These are phyloP conservation scores for Chaetomiaceae sp. DNA, from an alignment of 2,329 filamentous ascomycete genomes.

Conservation along the genomic window DNA sequence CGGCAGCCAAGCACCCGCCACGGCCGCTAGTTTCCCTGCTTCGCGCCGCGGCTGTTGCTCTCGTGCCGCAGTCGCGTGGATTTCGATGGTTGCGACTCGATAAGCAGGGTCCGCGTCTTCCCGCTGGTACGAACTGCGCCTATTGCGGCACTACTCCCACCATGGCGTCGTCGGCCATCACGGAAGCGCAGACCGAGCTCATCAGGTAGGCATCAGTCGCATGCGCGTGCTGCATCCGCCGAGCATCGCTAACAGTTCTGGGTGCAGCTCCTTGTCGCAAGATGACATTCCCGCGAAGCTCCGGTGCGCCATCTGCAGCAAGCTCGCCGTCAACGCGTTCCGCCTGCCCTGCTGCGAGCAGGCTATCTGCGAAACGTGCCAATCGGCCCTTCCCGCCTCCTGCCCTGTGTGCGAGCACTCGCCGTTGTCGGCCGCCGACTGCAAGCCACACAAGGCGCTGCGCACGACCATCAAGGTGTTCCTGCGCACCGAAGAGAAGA, in stretches of 20 bases:
- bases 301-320: conserved; percentile 88
- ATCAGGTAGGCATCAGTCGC: conserved; percentile 40
- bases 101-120: background rate
- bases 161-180: conserved; percentile 30
- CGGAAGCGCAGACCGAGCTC: conserved; percentile 51
- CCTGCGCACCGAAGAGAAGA: conserved; percentile 84
- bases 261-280: conserved; percentile 61
- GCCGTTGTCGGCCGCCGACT: conserved; percentile 78
- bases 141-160: conserved; percentile 12
- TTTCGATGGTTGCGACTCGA: conserved; percentile 9
- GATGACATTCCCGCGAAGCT: conserved; percentile 95
- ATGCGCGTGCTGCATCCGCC: background rate
- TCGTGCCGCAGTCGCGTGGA: background rate
- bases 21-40: no score
- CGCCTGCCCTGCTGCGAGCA: conserved; percentile 93
- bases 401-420: conserved; percentile 93
- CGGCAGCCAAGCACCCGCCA: no score
- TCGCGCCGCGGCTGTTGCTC: background rate
- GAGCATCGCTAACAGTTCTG: conserved; percentile 12
- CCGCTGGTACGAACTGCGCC: conserved; percentile 9
- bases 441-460: conserved; percentile 83
- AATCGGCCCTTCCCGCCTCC: conserved; percentile 65
- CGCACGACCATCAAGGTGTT: conserved; percentile 90
- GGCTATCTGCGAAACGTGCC: conserved; percentile 84
- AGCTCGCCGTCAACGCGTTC: conserved; percentile 83